These are phyloP conservation scores for Heliamphora exappendiculata DNA, from an alignment of 148 eudicot genomes.

Conservation along the genomic window DNA sequence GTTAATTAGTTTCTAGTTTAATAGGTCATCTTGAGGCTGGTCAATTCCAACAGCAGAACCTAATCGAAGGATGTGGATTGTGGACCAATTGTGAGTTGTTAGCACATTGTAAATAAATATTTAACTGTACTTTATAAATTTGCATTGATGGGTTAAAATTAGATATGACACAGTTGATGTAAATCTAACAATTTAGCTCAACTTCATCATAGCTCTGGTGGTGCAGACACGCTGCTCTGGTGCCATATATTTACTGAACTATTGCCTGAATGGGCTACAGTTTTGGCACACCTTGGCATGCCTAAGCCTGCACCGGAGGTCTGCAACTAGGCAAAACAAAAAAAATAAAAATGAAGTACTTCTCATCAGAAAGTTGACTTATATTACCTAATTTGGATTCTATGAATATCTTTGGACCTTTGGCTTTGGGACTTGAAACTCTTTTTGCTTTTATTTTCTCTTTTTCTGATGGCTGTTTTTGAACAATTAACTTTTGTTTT, in stretches of 20 bases:
- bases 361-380: background rate
- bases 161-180: background rate
- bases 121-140: background rate
- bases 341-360: too few relatives aligned
- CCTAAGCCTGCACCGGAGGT: slow-evolving; percentile 1
- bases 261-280: background rate
- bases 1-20: background rate
- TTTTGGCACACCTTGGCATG: background rate
- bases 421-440: background rate
- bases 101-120: background rate
- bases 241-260: background rate
- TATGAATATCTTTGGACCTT: background rate
- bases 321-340: background rate
- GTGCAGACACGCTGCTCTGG: background rate
- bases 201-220: background rate
- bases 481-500: background rate
- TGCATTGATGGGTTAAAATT: background rate
- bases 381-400: background rate
- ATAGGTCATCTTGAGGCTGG: background rate
- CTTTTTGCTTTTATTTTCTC: background rate
- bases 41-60: background rate
- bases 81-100: background rate
- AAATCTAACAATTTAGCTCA: background rate
- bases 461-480: background rate
- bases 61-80: background rate